A percentile compares a stretch with the other conserved stretches of the same genome.
phyloP scores from a whole-genome alignment of 2,329 filamentous ascomycete species.

The Reticulascus tulasneorum region DNA sequence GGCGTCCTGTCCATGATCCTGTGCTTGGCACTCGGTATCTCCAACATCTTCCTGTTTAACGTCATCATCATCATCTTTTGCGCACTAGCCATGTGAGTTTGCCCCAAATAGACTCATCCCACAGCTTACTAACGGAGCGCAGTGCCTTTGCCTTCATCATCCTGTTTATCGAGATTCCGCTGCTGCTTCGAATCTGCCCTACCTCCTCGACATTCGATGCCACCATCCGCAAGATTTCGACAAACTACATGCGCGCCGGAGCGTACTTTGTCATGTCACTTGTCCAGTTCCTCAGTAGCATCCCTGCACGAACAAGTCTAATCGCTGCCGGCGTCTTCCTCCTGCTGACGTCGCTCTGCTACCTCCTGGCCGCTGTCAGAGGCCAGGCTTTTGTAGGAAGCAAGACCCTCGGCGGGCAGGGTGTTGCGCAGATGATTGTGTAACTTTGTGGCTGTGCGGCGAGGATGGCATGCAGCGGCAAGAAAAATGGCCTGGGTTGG shows the following conservation, averaged over 20 bases:
- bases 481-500: constrained; percentile 1
- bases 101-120: constrained; percentile 1
- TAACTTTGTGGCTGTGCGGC: constrained; percentile 36
- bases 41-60: constrained; percentile 59
- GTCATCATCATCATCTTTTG: constrained; percentile 47
- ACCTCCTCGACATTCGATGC: constrained; percentile 85
- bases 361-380: constrained; percentile 73
- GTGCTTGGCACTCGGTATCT: constrained; percentile 65
- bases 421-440: constrained; percentile 97
- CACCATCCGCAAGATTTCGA: constrained; percentile 87
- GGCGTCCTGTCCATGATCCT: constrained; percentile 68
- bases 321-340: constrained; percentile 85
- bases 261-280: constrained; percentile 79
- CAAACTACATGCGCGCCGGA: constrained; percentile 92
- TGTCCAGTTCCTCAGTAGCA: constrained; percentile 79
- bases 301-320: constrained; percentile 62
- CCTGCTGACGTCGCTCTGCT: constrained; percentile 73
- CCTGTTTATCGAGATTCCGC: constrained; percentile 84
- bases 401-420: constrained; percentile 92
- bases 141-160: constrained; percentile 71
- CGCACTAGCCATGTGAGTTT: constrained; percentile 49
- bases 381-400: constrained; percentile 84
- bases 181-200: constrained; percentile 95
- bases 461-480: neutral
- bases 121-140: neutral